Base-by-base conservation (phyloP, 2,329 filamentous ascomycete genomes). In the Exserohilum turcica region DNA sequence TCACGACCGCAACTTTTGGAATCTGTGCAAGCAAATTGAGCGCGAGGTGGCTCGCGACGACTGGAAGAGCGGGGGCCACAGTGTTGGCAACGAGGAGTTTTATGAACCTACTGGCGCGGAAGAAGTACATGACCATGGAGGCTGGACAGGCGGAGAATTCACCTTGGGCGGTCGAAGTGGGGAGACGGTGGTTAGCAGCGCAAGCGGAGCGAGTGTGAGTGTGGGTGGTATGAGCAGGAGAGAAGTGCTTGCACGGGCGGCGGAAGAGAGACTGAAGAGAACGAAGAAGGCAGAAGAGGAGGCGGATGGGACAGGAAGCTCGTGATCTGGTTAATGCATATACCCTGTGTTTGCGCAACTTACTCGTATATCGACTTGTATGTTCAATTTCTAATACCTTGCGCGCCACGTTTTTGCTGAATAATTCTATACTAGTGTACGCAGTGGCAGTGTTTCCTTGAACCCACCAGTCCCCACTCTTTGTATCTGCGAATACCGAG, bases 1-100 rank as follows among this genome's bases (percentile, higher is more conserved):
- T 0, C 94, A 99, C 73, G 92, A 97, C 74, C 80, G 85, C 15
- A 78, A 89, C 40, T 99, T 99, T 69, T 97, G 94, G 93, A 84
- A 91, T 47, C 74, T 99, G 65, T 96, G 90, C 62, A 87, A 86
- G 63, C 83, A 88, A 78, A 95, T 97, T 67, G 92, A 97, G 79
- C 82, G 82, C 44, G 93, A 97, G 78, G 93, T 97, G 3, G 87
- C 89, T 52, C 79, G 78, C 43, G 89, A 84, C 13, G 92, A 97
- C 77, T 96, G 90, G 87, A 87, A 81, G 67, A 81, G 82, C 19
- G 86, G 86, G 0, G 92, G 92, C 2, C 58, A 59, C 38, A 72
- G 64, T 37, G 72, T 74, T 1, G 67, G 70, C 0, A 59, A 68
- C 38, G 62, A 70, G n/a, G 71, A 69, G 37, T 74, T 61, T 39